A percentile compares a stretch with the other conserved stretches of the same genome.
phyloP scores from a whole-genome alignment of 2,329 filamentous ascomycete species.

The Graphiopsis chlorocephala region DNA sequence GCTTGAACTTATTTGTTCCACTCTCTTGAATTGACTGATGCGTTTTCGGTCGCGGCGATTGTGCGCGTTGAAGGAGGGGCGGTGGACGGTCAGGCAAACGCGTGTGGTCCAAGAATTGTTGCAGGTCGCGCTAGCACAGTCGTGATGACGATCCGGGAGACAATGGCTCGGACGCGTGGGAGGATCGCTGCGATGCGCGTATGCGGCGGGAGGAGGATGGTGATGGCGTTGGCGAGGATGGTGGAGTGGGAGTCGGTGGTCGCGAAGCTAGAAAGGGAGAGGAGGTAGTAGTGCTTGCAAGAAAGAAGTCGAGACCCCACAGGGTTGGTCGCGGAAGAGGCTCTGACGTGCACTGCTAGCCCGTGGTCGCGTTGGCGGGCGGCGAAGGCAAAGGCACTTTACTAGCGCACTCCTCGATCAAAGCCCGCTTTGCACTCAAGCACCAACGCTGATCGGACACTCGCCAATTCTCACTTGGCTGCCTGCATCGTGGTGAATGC shows the following conservation, averaged over 20 bases:
- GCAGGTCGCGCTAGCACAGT: slow-evolving; percentile 82
- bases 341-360: neutral
- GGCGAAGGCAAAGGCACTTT: neutral
- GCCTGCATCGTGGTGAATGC: neutral
- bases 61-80: slow-evolving; percentile 2
- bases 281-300: slow-evolving; percentile 19
- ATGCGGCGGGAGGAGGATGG: slow-evolving; percentile 22
- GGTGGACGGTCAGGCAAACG: slow-evolving; percentile 9
- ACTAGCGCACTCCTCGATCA: slow-evolving; percentile 1
- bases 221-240: slow-evolving; percentile 4
- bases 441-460: neutral
- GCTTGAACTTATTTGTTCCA: neutral
- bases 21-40: neutral
- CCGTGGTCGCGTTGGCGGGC: neutral
- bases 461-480: neutral
- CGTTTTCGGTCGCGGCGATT: neutral
- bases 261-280: slow-evolving; percentile 14
- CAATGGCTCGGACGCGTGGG: slow-evolving; percentile 28
- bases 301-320: slow-evolving; percentile 42
- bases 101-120: slow-evolving; percentile 16
- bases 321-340: neutral
- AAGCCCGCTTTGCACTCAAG: neutral
- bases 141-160: slow-evolving; percentile 51
- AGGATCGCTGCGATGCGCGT: slow-evolving; percentile 19
- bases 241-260: slow-evolving; percentile 11